Conservation (phyloP, 2,329 filamentous ascomycete genomes). For the Xylariaceae sp. region DNA sequence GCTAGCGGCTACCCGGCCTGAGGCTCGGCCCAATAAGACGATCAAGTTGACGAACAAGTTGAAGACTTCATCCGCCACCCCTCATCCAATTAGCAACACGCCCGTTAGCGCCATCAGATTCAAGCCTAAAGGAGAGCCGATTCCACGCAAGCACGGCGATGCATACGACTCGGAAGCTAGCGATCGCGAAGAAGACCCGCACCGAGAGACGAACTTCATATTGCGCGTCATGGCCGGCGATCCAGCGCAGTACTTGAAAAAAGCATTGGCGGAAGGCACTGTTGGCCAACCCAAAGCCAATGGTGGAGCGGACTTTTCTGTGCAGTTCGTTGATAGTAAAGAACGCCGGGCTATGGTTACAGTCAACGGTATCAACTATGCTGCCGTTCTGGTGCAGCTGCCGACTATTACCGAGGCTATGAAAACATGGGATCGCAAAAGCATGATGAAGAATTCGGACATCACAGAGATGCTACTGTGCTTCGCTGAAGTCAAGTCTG, state of each 20-base stretch:
- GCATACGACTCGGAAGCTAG: constrained; percentile 96
- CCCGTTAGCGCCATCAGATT: constrained; percentile 43
- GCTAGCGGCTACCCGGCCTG: constrained; percentile 32
- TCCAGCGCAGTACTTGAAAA: constrained; percentile 76
- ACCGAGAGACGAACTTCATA: constrained; percentile 84
- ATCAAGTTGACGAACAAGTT: constrained; percentile 45
- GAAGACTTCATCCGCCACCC: constrained; percentile 30
- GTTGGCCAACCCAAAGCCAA: constrained; percentile 61
- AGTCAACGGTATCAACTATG: constrained; percentile 66
- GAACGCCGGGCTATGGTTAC: constrained; percentile 67
- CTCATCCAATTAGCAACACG: constrained; percentile 32
- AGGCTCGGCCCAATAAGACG: constrained; percentile 43
- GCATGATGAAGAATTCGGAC: constrained; percentile 84
- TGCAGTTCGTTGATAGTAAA: constrained; percentile 74
- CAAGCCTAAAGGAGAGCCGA: constrained; percentile 62
- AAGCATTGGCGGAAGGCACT: constrained; percentile 68
- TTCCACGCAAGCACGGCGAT: constrained; percentile 68
- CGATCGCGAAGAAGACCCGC: constrained; percentile 79
- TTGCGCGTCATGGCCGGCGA: constrained; percentile 82
- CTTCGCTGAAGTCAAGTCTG: constrained; percentile 60
- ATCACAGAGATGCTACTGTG: constrained; percentile 86
- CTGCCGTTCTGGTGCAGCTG: constrained; percentile 73
- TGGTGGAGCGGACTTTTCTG: constrained; percentile 69
- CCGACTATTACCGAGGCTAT: constrained; percentile 84
- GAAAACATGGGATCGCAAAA: constrained; percentile 88